Evolutionary conservation across 257 asterid genomes (phyloP).

Genomic region (Jaltomata sinuosa): DNA sequence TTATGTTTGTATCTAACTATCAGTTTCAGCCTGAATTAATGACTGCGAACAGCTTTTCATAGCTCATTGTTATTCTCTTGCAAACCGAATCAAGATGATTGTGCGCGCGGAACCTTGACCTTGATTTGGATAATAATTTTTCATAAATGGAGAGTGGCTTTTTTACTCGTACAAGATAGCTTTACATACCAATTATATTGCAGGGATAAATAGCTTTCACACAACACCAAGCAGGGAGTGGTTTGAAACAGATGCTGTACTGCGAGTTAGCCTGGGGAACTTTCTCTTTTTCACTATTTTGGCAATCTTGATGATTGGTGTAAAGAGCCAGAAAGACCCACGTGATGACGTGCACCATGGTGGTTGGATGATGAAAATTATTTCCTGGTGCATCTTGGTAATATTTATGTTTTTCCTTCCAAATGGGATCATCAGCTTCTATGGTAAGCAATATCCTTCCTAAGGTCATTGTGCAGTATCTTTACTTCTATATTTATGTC

Average conservation of each 20-base stretch:
- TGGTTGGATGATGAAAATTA: conserved; percentile 86
- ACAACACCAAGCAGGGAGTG: conserved; percentile 81
- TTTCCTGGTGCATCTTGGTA: conserved; percentile 77
- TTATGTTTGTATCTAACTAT: neutral
- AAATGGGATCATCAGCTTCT: conserved; percentile 72
- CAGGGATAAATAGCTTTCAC: conserved; percentile 89
- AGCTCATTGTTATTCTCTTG: neutral
- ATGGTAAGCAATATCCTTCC: conserved; percentile 32
- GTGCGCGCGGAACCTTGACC: neutral
- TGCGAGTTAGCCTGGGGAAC: conserved; percentile 91
- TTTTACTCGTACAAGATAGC: neutral
- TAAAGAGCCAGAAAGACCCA: conserved; percentile 83
- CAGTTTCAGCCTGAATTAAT: neutral
- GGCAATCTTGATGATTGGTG: conserved; percentile 74
- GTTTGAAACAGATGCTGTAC: conserved; percentile 91
- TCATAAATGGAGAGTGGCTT: neutral
- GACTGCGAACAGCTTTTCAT: neutral
- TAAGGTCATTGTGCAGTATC: neutral
- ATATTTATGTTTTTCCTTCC: conserved; percentile 84
- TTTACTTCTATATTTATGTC: neutral
- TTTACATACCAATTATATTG: neutral
- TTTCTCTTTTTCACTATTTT: conserved; percentile 77
- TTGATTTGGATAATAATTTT: neutral
- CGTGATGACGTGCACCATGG: conserved; percentile 84
- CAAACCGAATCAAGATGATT: neutral